Evolutionary conservation across 345 rosid genomes (phyloP), one percentile per base, ranked within the genome.

Genomic region (Salix koriyanagi): DNA sequence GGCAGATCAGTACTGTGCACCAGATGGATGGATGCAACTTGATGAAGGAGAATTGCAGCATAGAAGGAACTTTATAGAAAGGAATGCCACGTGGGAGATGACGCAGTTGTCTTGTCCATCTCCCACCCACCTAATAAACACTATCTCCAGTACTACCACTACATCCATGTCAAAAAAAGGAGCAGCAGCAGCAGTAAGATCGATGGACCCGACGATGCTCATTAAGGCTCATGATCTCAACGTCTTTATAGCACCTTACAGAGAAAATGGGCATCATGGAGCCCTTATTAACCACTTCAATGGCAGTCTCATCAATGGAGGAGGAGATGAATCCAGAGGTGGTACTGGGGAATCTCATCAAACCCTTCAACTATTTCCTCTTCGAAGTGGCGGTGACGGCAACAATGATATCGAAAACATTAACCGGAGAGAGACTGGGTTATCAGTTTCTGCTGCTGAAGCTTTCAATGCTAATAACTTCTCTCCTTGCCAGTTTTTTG

Each of bases 331-430:
- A 46, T 10, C 13, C 64, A 23, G 64, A 78, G 77, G n/a, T 73
- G 77, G 64, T n/a, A 58, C 13, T 44, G 83, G 80, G 73, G 88
- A 83, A 28, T 84, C 88, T 64, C 94, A 85, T 64, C 94, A 85
- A 42, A 91, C 96, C 71, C 96, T 92, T 66, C 87, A 91, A 62
- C 82, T 92, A 21, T 92, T 92, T 74, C 97, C 97, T 74, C 80
- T 90, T 46, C 77, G 85, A 11, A 88, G 86, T 68, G 80, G 78
- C 10, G 28, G 50, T 30, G 68, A 67, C 44, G 71, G 61, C 23
- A 85, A 71, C 30, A 85, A 69, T 28, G 85, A 69, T 34, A 68
- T 60, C n/a, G 75, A 69, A 56, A 77, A 74, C 80, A 81, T 50
- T 79, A 71, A 68, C 54, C 85, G 75, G 48, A 84, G 80, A 79